Percentiles rank a stretch among this genome's conserved stretches.
Conservation (phyloP, 1,284 basidiomycete species). For the Fomitiporia mediterranea region DNA sequence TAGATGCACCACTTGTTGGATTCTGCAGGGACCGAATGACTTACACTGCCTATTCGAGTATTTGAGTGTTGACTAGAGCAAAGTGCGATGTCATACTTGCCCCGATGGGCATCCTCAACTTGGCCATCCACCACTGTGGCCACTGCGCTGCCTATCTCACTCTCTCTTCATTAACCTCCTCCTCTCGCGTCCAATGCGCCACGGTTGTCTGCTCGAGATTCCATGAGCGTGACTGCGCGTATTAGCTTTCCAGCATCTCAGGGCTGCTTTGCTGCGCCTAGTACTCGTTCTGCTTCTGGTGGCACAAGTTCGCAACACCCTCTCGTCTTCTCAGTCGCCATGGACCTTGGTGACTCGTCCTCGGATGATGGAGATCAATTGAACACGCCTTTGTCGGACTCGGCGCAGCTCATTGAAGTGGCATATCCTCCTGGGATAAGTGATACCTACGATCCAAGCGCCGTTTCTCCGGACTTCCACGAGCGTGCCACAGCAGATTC, state of each 20-base stretch:
- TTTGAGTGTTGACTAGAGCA: too few species aligned
- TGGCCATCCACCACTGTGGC: background rate
- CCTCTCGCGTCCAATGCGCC: background rate
- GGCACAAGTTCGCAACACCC: slow-evolving; percentile 11
- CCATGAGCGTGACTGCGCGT: background rate
- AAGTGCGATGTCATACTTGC: background rate
- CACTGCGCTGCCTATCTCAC: background rate
- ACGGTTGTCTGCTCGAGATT: background rate
- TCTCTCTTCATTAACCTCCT: background rate
- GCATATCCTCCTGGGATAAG: slow-evolving; percentile 6
- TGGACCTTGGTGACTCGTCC: slow-evolving; percentile 13
- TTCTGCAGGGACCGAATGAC: background rate
- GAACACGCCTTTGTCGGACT: slow-evolving; percentile 15
- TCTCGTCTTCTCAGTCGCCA: background rate
- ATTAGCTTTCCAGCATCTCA: background rate
- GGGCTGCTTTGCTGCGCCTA: slow-evolving; percentile 1
- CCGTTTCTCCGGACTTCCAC: background rate
- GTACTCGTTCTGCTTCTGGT: slow-evolving; percentile 5
- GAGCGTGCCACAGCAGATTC: slow-evolving; percentile 13
- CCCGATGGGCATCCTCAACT: background rate
- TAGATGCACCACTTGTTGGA: background rate
- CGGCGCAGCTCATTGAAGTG: slow-evolving; percentile 11
- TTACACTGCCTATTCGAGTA: too few species aligned
- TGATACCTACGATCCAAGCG: background rate
- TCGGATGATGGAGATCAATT: slow-evolving; percentile 19